Evolutionary conservation across 2,329 filamentous ascomycete genomes (phyloP).

Genomic region (Tolypocladium sp.): DNA sequence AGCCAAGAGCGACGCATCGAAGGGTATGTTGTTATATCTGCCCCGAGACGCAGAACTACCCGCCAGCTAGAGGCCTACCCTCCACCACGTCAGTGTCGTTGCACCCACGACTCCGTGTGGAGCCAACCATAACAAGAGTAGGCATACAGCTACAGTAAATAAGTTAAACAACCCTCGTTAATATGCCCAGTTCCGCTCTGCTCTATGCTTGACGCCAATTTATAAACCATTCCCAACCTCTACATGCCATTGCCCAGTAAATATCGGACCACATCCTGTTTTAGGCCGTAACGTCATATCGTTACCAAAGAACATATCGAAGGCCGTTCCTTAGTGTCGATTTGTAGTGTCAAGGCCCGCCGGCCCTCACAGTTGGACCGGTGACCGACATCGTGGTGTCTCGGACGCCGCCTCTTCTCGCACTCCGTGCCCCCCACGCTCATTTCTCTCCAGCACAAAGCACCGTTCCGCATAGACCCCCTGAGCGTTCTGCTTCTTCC

Average conservation of each 20-base stretch:
- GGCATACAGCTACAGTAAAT: background rate
- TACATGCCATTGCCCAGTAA: background rate
- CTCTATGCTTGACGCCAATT: background rate
- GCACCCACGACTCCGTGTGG: background rate
- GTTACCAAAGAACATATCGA: background rate
- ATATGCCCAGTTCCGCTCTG: background rate
- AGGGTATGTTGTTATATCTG: background rate
- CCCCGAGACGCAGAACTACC: background rate
- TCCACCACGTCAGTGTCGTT: background rate
- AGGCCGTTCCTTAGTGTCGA: background rate
- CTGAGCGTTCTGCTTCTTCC: constrained; percentile 28
- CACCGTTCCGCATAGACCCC: constrained; percentile 38
- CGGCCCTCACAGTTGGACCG: constrained; percentile 1
- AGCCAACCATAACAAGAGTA: background rate
- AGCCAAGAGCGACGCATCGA: too few species aligned
- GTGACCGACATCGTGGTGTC: constrained; percentile 10
- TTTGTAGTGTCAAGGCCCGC: background rate
- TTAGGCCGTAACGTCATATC: background rate
- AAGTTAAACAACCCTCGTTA: background rate
- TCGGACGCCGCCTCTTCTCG: constrained; percentile 18
- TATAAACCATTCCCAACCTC: background rate
- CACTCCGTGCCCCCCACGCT: constrained; percentile 10
- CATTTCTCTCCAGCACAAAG: constrained; percentile 29
- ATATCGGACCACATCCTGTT: background rate
- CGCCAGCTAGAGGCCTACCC: background rate